Base-by-base conservation (phyloP, 225 moss, liverwort and hornwort species). In the Pleurozium schreberi region DNA sequence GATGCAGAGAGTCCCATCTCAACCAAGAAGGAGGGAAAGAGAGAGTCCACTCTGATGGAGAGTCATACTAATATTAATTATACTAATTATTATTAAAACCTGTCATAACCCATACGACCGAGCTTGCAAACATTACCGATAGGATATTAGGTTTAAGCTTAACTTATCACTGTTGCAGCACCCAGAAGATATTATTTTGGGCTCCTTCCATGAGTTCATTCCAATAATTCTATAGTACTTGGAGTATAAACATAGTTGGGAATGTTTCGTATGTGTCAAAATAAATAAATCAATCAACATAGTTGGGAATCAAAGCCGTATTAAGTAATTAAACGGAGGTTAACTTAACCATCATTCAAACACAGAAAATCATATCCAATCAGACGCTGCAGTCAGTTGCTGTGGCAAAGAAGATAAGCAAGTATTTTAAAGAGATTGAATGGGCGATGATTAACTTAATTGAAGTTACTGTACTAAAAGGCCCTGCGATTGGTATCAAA, bases 301-400 rank as follows among this genome's bases (percentile, higher is more conserved):
- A 65, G n/a, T 40, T n/a, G 10, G 69, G 23, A 69, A 69, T 12
- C n/a, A 23, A 69, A 69, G n/a, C 68, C 21, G 19, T n/a, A 64
- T 65, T 52, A n/a, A n/a, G 55, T 10, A 22, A 53, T 21, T 9
- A 14, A 77, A 10, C 53, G 31, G 11, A 40, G 7, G 5, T 59
- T 22, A 55, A 59, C n/a, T 7, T 81, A 81, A 33, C 43, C 21
- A 2, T 33, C 14, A 31, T 61, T 81, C 7, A 59, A 60, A 79
- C 20, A 23, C 42, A 27, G 83, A 59, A 86, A 90, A 92, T 90
- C 90, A 7, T 47, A 92, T 92, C 87, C 6, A 68, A 92, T 92
- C 87, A 2, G 2, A 27, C 49, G 65, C 50, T 47, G 73, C 53
- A 64, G 63, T 21, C 62, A 69, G 36, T 58, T 58, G 84, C 25